Base-by-base conservation (phyloP, 1,139 yeast species). In the Candida anutae region DNA sequence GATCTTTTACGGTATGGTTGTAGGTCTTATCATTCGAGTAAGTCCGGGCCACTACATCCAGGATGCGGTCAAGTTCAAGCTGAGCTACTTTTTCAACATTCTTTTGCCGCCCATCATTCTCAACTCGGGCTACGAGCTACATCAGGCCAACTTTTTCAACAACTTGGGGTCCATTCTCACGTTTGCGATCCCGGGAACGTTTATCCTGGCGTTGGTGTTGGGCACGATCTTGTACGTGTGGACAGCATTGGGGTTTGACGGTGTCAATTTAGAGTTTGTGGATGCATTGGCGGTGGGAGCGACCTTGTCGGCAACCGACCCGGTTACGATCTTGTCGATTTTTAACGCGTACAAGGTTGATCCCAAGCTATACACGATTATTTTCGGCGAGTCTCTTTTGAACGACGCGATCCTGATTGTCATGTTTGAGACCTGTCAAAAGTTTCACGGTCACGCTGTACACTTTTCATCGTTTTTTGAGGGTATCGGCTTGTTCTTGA, bases 351-450 rank as follows among this genome's bases (percentile, higher is more conserved):
- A 93, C 58, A 87, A 88, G 53, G 99, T 93, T 19, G 99, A 93
- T 52, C 98, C 98, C 8, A 90, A 90, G 54, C 65, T 93, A 27
- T 93, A 93, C 59, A 90, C 98, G 14, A 87, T 93, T 39, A 90
- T 93, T 35, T 90, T 93, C 53, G 99, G 99, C 25, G 99, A 93
- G 55, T 83, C 95, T 4, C 63, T 93, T 38, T 62, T 93, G 33
- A 93, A 93, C 50, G 99, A 93, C 59, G 98, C 99, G 24, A 94
- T 93, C 37, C 88, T 97, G 37, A 93, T 93, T 52, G 98, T 93
- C 43, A 90, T 93, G 94, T 93, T 93, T 59, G 98, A 93, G 61
- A 93, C 99, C 0, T 88, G 97, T 47, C 97, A 88, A 55, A 85
- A 87, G 54, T 85, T 93, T 53, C 94, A 88, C 45, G 97, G 95